phyloP scores from a whole-genome alignment of 306 rosid species.

The Begonia fuchsioides region DNA sequence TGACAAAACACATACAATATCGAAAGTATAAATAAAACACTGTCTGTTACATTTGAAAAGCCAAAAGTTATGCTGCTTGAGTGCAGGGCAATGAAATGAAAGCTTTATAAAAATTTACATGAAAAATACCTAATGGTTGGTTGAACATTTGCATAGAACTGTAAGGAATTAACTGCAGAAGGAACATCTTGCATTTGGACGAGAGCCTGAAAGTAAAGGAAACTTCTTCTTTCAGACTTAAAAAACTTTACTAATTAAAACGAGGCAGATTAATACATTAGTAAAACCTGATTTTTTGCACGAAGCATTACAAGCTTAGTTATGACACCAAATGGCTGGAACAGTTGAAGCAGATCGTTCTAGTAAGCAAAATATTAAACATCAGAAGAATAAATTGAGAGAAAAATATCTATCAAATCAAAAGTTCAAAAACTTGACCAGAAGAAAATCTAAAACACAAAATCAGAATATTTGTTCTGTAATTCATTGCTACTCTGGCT shows the following conservation, averaged over 20 bases:
- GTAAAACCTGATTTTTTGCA: conserved; percentile 86
- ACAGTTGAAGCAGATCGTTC: conserved; percentile 97
- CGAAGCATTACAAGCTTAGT: conserved; percentile 99
- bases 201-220: conserved; percentile 52
- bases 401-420: background rate
- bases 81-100: too few species aligned
- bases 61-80: too few species aligned
- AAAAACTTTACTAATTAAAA: too few species aligned
- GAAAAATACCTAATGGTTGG: conserved; percentile 66
- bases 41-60: too few species aligned
- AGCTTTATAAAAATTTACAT: too few species aligned
- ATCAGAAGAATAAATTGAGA: background rate
- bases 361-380: conserved; percentile 18
- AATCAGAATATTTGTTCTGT: too few species aligned
- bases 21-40: too few species aligned
- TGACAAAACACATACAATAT: conserved; percentile 9
- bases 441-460: too few species aligned
- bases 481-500: too few species aligned
- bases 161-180: conserved; percentile 74
- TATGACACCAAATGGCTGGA: conserved; percentile 95
- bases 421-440: background rate
- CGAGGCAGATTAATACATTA: background rate
- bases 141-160: conserved; percentile 70
- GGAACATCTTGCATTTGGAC: conserved; percentile 92
- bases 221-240: too few species aligned